Percentiles rank a stretch among this genome's conserved stretches.
Conservation (phyloP, 176 grass and related monocot species). For the Triticum turgidum region DNA sequence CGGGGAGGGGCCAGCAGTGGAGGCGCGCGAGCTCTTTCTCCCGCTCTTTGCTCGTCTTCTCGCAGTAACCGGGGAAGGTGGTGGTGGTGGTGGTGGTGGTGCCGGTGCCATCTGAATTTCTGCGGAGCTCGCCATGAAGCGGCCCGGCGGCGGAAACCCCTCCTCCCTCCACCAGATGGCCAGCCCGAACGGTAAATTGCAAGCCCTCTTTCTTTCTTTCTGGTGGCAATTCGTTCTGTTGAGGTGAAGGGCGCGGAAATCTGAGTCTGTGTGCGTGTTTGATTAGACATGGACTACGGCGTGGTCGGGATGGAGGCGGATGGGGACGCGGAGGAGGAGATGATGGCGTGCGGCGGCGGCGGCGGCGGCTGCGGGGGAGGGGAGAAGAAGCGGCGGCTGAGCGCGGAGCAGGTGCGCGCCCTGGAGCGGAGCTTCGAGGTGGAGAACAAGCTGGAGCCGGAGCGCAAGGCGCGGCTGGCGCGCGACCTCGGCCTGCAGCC, state of each 20-base stretch:
- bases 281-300: slow-evolving; percentile 33
- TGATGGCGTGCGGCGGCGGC: slow-evolving; percentile 40
- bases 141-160: slow-evolving; percentile 27
- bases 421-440: slow-evolving; percentile 93
- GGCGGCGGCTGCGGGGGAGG: slow-evolving; percentile 28
- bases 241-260: not conserved
- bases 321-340: slow-evolving; percentile 36
- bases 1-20: slow-evolving; percentile 10
- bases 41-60: not conserved
- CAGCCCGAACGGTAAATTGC: slow-evolving; percentile 24
- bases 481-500: slow-evolving; percentile 88
- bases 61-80: not conserved
- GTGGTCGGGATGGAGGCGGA: slow-evolving; percentile 45
- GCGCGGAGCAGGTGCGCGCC: slow-evolving; percentile 71
- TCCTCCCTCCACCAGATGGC: slow-evolving; percentile 3
- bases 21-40: not conserved
- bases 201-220: not conserved
- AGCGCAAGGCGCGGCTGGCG: slow-evolving; percentile 78
- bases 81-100: not conserved
- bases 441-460: slow-evolving; percentile 95
- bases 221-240: not conserved
- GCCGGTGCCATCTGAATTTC: slow-evolving; percentile 2
- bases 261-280: not conserved
- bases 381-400: slow-evolving; percentile 91
- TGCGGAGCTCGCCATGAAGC: slow-evolving; percentile 36